A percentile compares a stretch with the other conserved stretches of the same genome.
phyloP scores from a whole-genome alignment of 129 eudicot species.

The Deinandra increscens region DNA sequence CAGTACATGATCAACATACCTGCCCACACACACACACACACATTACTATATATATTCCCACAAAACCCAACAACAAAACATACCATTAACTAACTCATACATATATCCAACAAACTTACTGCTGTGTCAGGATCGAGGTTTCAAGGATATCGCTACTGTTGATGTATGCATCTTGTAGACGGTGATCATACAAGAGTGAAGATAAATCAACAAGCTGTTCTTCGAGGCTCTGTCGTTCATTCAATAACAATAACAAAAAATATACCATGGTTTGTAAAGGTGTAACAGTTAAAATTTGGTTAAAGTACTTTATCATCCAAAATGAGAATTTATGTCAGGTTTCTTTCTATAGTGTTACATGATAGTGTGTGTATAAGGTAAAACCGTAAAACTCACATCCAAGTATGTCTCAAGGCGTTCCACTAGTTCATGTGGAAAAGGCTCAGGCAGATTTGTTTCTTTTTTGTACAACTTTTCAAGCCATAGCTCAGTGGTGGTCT shows the following conservation, averaged over 20 bases:
- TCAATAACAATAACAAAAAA: not conserved
- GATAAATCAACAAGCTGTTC: constrained; percentile 92
- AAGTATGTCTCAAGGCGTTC: constrained; percentile 77
- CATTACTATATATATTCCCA: too few relatives aligned
- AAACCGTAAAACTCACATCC: constrained; percentile 57
- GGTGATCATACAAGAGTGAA: constrained; percentile 79
- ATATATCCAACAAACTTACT: constrained; percentile 44
- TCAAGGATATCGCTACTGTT: constrained; percentile 85
- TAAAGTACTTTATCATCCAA: too few relatives aligned
- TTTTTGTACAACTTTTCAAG: constrained; percentile 92
- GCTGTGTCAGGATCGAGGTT: constrained; percentile 82
- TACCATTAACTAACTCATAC: too few relatives aligned
- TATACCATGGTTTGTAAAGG: not conserved
- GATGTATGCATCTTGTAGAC: constrained; percentile 73
- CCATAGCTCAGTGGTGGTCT: constrained; percentile 84
- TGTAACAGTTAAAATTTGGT: too few relatives aligned
- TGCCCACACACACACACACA: constrained; percentile 16
- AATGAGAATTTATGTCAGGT: too few relatives aligned
- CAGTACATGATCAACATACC: constrained; percentile 78
- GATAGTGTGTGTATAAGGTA: not conserved
- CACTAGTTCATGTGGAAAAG: constrained; percentile 90
- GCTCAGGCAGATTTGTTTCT: constrained; percentile 85
- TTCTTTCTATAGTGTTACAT: not conserved
- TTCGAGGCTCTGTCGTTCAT: constrained; percentile 64
- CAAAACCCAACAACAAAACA: not conserved